Evolutionary conservation across 164 flowering plant genomes (phyloP), one percentile per base, ranked within the genome.

Genomic region (Sedum album): DNA sequence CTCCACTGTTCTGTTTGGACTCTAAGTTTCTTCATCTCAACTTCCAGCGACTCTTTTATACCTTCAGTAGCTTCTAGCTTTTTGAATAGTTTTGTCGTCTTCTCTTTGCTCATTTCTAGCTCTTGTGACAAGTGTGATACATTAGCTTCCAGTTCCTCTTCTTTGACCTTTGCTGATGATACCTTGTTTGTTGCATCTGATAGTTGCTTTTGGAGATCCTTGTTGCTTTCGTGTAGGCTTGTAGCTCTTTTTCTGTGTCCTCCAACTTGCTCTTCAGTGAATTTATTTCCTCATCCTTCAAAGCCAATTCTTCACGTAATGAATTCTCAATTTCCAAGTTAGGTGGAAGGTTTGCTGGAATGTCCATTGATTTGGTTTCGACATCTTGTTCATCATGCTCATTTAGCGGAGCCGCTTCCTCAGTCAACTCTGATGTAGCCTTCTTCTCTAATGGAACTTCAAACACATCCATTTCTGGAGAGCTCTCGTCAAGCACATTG

Each of bases 381-480:
- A 66, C 51, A 21, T 77, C 83, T 39, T 35, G 3, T 35, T 74
- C 70, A 62, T 77, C 55, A 36, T 72, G 75, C 18, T 60, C 39
- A 8, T 51, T 9, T 5, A 6, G 28, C 57, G 2, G 25, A 36
- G 53, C 30, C 74, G 62, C 26, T 21, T 69, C 0, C 10, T 41
- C 57, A 61, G 31, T n/a, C 5, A 5, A 48, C 55, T 25, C 57
- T 51, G 42, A 31, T 33, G 33, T 75, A 83, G 25, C 63, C 28
- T 60, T 72, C 64, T 75, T 75, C 65, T 76, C 78, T 6, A 80
- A 31, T 1, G 87, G 86, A 51, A 85, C 93, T 78, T 88, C 96
- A 67, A 83, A 88, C 46, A 86, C 93, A 68, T 88, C 97, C 36
- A 88, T 87, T 77, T 86, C 93, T 1, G 26, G 73, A 35, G 73